Base-by-base conservation (phyloP, 345 rosid genomes). In the Melastoma malabathricum region DNA sequence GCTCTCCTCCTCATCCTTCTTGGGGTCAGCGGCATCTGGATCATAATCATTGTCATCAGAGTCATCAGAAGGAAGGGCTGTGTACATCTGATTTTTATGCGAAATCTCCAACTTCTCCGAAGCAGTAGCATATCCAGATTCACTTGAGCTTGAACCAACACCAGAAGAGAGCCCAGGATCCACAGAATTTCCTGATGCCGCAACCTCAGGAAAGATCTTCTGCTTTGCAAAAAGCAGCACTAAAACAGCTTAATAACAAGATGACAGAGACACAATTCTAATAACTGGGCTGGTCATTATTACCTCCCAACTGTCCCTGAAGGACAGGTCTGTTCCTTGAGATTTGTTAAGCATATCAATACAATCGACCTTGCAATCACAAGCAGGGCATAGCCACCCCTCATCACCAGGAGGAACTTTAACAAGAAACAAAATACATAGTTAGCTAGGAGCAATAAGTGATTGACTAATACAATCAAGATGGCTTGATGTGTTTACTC, bases 341-440 rank as follows among this genome's bases (percentile, higher is more conserved):
- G 81, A 81, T 18, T 79, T 79, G 71, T 92, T 92, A 48, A 92
- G 78, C 69, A 83, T 50, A 53, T 69, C 83, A n/a, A 83, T 68
- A 68, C 88, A 76, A 67, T 81, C 81, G 60, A 71, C 74, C 73
- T 83, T 92, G 81, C 98, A 92, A 69, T 79, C 81, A 56, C 98
- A 92, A 56, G 75, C 90, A 15, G 97, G 97, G 70, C 98, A 92
- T 63, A 87, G 69, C 98, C 98, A 92, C 71, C 86, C 77, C 71
- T 87, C 90, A 47, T 84, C 97, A 62, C 62, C 98, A 0, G 95
- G 94, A 49, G 98, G 98, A 75, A 92, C 97, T 92, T 72, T 34
- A 38, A 19, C 7, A 59, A n/a, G 6, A 46, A 64, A 51, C 47
- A 51, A 45, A 41, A 59, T 60, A 38, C 13, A 8, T 54, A 43